Base-by-base conservation (phyloP, 2,329 filamentous ascomycete species). In the Davidsoniella virescens region DNA sequence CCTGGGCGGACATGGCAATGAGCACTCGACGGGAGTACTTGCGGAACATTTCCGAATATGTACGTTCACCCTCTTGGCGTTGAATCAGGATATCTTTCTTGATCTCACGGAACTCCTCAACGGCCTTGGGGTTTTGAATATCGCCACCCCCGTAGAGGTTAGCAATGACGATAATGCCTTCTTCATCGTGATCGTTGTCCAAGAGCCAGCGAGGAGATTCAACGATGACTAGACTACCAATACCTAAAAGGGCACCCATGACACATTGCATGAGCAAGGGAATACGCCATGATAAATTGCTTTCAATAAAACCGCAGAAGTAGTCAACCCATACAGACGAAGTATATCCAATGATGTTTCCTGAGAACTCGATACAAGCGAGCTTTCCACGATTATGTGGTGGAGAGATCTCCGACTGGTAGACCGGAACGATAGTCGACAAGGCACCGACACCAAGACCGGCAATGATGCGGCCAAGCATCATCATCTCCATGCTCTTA, bases 281-380 rank as follows among this genome's bases (percentile, higher is more conserved):
- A 42, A 95, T 59, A 45, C 92, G 84, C 92, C 92, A 98, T 2
- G 92, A 87, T 68, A 82, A 74, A 63, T 96, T 71, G 59, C 72
- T 85, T 55, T 86, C 66, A 61, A 98, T 96, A 62, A 74, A 95
- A 52, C 85, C 92, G 66, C 88, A 95, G 59, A 92, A 90, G 66
- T 96, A 98, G 65, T 98, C 92, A 25, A 96, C 90, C 92, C 92
- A 98, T 18, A 96, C 90, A 58, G 90, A 96, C 49, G 87, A 87
- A 50, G 90, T 83, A 63, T 98, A 98, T 29, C 92, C 92, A 54
- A 86, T 82, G 55, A 98, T 94, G 65, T 98, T 98, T 49, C 92
- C 92, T 0, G 90, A 90, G 61, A 96, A 98, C 64, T 98, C 92
- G 57, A 98, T 96, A 64, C 92, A 96, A 20, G 90, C 92, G 54